Conservation (phyloP, 1,139 yeast genomes). For the Kurtzmaniella quercitrusa region DNA sequence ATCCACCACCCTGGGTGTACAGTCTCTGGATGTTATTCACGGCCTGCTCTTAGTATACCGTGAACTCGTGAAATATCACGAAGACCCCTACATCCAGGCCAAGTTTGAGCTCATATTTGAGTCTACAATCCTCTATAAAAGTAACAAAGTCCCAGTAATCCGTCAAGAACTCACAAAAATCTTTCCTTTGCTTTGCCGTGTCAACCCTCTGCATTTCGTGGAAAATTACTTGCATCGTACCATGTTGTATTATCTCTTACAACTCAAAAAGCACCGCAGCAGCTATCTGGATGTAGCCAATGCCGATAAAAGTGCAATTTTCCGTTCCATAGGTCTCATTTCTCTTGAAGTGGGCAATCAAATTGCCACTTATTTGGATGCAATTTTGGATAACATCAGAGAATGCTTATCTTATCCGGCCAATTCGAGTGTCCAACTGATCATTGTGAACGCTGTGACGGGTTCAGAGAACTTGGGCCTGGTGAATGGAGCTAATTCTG, state of each 20-base stretch:
- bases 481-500: conserved; percentile 9
- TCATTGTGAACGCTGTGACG: conserved; percentile 39
- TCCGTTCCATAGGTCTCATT: conserved; percentile 81
- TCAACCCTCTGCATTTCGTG: conserved; percentile 73
- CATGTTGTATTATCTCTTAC: conserved; percentile 71
- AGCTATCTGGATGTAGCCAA: conserved; percentile 38
- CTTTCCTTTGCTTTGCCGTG: conserved; percentile 77
- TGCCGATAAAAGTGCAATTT: conserved; percentile 69
- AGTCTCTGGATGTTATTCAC: conserved; percentile 68
- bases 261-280: conserved; percentile 63
- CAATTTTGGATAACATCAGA: conserved; percentile 75
- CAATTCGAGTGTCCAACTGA: conserved; percentile 38
- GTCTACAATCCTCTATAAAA: conserved; percentile 67
- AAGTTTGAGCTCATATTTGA: conserved; percentile 78
- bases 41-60: conserved; percentile 82
- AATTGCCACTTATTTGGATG: conserved; percentile 84
- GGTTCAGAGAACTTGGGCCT: conserved; percentile 16
- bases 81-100: conserved; percentile 41
- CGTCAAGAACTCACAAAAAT: conserved; percentile 80
- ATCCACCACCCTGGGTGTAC: conserved; percentile 18
- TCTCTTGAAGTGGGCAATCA: conserved; percentile 81
- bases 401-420: conserved; percentile 64
- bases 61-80: conserved; percentile 71
- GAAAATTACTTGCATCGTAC: conserved; percentile 79
- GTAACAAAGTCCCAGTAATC: conserved; percentile 69